These are phyloP conservation scores for Candida corydali DNA, from an alignment of 805 yeast genomes.

Conservation along the genomic window DNA sequence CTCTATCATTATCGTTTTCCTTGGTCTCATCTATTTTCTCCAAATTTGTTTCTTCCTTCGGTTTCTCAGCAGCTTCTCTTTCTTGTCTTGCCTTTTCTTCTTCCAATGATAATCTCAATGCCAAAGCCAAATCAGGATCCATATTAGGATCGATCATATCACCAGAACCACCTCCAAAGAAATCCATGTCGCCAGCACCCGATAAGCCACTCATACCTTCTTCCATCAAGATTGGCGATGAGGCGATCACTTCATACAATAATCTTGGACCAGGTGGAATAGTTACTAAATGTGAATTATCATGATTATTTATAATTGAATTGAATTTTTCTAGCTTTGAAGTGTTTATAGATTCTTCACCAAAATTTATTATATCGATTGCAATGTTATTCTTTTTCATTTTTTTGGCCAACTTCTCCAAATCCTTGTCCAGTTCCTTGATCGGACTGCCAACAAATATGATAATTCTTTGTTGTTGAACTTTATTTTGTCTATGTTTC, in stretches of 20 bases:
- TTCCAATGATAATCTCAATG: slow-evolving; percentile 88
- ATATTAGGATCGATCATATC: slow-evolving; percentile 70
- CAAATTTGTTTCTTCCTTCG: slow-evolving; percentile 20
- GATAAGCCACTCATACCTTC: slow-evolving; percentile 52
- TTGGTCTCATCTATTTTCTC: slow-evolving; percentile 29
- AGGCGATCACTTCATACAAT: slow-evolving; percentile 73
- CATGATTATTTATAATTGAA: slow-evolving; percentile 68
- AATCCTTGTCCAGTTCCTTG: slow-evolving; percentile 59
- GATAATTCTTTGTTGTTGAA: slow-evolving; percentile 85
- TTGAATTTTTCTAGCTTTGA: slow-evolving; percentile 76
- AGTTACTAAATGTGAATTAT: slow-evolving; percentile 76
- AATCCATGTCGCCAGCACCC: slow-evolving; percentile 38
- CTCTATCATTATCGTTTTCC: slow-evolving; percentile 12
- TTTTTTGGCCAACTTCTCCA: slow-evolving; percentile 82
- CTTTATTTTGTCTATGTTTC: slow-evolving; percentile 93
- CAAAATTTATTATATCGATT: slow-evolving; percentile 86
- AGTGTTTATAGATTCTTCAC: slow-evolving; percentile 79
- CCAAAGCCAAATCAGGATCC: slow-evolving; percentile 97
- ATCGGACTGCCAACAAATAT: slow-evolving; percentile 89
- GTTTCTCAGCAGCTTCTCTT: slow-evolving; percentile 48
- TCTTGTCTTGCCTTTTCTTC: slow-evolving; percentile 93
- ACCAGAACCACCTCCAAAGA: slow-evolving; percentile 33
- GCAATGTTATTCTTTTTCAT: slow-evolving; percentile 92
- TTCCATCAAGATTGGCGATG: slow-evolving; percentile 68
- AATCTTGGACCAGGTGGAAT: slow-evolving; percentile 85